Conservation (phyloP, 148 eudicot species). For the Rheum nobile region DNA sequence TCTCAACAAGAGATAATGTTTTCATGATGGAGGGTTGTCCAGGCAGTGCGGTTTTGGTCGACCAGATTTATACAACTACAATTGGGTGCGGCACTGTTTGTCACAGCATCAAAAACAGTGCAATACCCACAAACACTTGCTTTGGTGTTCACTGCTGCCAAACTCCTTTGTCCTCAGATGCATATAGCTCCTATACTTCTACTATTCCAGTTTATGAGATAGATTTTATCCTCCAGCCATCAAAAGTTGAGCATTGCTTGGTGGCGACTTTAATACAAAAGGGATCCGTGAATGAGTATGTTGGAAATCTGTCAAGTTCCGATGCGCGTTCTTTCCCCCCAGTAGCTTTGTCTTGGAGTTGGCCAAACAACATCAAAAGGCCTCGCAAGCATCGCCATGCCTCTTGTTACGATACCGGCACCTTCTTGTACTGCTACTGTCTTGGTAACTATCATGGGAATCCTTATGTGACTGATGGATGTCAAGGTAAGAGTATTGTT, state of each 20-base stretch:
- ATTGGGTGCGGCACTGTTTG: neutral
- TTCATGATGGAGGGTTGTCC: neutral
- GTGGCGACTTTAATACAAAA: neutral
- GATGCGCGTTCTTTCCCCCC: neutral
- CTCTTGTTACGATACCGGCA: too few relatives aligned
- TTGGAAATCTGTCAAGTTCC: neutral
- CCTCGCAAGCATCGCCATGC: neutral
- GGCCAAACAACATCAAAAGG: neutral
- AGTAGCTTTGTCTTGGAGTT: neutral
- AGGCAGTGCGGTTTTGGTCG: neutral
- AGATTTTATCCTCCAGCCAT: neutral
- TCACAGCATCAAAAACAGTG: neutral
- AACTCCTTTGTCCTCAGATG: neutral
- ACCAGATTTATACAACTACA: neutral
- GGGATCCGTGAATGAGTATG: neutral
- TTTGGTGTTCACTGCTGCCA: neutral
- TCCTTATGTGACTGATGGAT: neutral
- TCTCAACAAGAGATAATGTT: neutral
- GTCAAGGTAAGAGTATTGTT: too few relatives aligned
- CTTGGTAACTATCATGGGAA: neutral
- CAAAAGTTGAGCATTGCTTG: neutral
- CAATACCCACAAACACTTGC: neutral
- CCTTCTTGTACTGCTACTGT: neutral
- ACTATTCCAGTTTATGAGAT: neutral
- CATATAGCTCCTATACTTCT: neutral